phyloP scores from a whole-genome alignment of 208 protist genomes.

The Sergeia podlipaevii region DNA sequence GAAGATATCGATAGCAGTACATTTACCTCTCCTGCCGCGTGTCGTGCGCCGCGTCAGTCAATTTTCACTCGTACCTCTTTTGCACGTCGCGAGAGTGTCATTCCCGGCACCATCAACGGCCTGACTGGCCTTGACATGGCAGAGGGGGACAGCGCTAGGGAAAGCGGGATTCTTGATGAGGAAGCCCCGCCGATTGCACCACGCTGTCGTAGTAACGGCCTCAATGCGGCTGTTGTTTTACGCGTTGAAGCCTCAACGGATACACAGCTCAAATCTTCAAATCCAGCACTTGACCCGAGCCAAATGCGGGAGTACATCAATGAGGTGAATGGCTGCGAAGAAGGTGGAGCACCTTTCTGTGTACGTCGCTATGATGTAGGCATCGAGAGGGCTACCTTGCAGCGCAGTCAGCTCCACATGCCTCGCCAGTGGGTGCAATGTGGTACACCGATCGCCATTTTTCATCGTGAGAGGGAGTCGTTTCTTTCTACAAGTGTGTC shows the following conservation, averaged over 20 bases:
- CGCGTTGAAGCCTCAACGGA: too few species aligned
- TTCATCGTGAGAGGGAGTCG: constrained; percentile 58
- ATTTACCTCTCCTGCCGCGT: too few species aligned
- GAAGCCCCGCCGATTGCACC: too few species aligned
- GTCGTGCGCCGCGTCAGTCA: too few species aligned
- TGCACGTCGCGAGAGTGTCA: constrained; percentile 23
- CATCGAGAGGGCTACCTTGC: constrained; percentile 38
- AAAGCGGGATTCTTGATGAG: too few species aligned
- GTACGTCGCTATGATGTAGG: constrained; percentile 71
- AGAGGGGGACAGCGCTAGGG: too few species aligned
- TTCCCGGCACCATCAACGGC: too few species aligned
- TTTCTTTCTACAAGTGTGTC: constrained; percentile 65
- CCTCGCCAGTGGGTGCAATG: constrained; percentile 28
- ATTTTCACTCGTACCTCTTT: too few species aligned
- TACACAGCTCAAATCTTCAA: too few species aligned
- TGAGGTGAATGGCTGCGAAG: constrained; percentile 77
- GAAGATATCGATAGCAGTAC: constrained; percentile 30
- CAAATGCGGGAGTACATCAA: constrained; percentile 32
- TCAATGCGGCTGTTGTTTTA: too few species aligned
- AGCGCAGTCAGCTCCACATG: constrained; percentile 55
- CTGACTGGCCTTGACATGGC: too few species aligned
- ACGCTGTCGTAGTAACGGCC: too few species aligned
- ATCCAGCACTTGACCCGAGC: constrained; percentile 2
- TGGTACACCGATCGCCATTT: constrained; percentile 53
- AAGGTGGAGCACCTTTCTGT: constrained; percentile 49